Evolutionary conservation across 768 basidiomycete genomes (phyloP), one percentile per base, ranked within the genome.

Genomic region (Lanmaoa pseudosensibilis): DNA sequence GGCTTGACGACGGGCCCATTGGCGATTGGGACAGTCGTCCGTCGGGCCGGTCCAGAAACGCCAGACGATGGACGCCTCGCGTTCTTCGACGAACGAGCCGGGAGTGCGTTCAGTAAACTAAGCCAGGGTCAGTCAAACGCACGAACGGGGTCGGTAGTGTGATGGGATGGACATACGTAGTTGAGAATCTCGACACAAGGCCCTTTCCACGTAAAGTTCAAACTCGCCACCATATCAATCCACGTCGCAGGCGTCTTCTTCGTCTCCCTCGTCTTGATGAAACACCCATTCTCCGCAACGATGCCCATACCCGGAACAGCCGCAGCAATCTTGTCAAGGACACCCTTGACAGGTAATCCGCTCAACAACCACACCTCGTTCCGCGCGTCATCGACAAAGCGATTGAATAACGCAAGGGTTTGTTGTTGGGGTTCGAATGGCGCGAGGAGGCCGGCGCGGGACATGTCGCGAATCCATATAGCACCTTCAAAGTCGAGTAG

Each of bases 41-140:
- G 68, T 61, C 15, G 70, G 65, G 1, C 70, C 86, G 0, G 84
- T 87, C 86, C 88, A 92, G 79, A 87, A 94, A 0, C 90, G 81
- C 90, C 92, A 94, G 4, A 92, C 82, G 57, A 94, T 75, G 11
- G 89, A 92, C 0, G 91, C 87, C 36, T 88, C 84, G 27, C 91
- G 83, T 66, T 92, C 88, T 61, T 94, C 91, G 44, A 94, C 81
- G 66, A 90, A 90, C 4, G 91, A 85, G 2, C 88, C 90, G 0
- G 92, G 90, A 0, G 92, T 94, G 23, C 92, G 87, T 71, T 94
- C 92, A 5, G 89, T 84, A 74, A 93, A 94, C 92, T 94, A 62
- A 8, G 0, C n/a, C 7, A 3, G 7, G 32, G 25, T 41, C 34
- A 37, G 52, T 18, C 23, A 45, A 58, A 13, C 38, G 19, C 15